Evolutionary conservation across 2,329 filamentous ascomycete species (phyloP), one percentile per base, ranked within the genome.

Genomic region (Arachnopeziza araneosa): DNA sequence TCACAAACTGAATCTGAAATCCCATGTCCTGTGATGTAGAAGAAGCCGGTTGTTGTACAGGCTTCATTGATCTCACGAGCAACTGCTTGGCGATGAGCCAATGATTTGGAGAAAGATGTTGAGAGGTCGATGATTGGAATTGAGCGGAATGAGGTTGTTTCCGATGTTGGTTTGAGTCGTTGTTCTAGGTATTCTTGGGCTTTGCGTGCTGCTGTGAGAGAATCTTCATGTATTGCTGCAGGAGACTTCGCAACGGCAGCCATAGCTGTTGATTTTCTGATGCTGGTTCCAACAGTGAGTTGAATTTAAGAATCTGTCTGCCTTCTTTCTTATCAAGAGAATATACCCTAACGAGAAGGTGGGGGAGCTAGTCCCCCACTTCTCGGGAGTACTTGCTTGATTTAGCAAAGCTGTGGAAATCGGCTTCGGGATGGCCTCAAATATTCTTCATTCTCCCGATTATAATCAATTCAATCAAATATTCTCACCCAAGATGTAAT

Each of bases 1-100:
- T 74, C 63, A 63, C 79, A 79, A 19, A 79, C 68, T 4, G 66
- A 60, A 5, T 72, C 61, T 1, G 77, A 68, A 3, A 84, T 74
- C 2, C 75, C 72, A 65, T 83, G 80, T 8, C 77, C 77, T 8
- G 74, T 73, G 55, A 84, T 69, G 55, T 69, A 71, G 64, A 72
- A 72, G 60, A 72, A 72, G 1, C 70, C 70, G 1, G 67, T 62
- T 4, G 60, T 68, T 2, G 64, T 70, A 32, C 68, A 71, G 9
- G 70, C 70, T 50, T 66, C 63, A 30, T 69, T 57, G 44, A 72
- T 71, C 26, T 71, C 49, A 10, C 58, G 36, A 0, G 69, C 70
- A 1, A 71, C 68, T 1, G 56, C 57, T 61, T 70, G 65, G 4
- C 69, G 64, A 14, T 62, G 61, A n/a, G 60, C 22, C 7, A 68